Conservation (phyloP, 208 protist species). For the Leishmania aethiopica region DNA sequence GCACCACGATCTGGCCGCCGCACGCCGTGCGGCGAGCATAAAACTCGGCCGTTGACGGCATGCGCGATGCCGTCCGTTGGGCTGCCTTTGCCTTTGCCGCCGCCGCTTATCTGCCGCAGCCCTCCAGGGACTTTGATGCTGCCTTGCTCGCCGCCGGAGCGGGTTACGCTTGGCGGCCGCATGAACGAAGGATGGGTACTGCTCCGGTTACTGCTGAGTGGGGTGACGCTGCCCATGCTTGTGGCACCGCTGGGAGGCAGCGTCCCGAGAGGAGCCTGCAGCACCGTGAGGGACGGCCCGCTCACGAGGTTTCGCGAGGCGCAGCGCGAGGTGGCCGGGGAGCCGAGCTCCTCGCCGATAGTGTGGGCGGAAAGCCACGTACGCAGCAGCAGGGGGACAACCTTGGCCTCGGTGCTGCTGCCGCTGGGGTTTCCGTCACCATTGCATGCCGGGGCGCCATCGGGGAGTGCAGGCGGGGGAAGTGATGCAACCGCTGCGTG, state of each 20-base stretch:
- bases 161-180: slow-evolving; percentile 14
- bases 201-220: slow-evolving; percentile 27
- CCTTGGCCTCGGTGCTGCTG: neutral
- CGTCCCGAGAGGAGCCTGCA: slow-evolving; percentile 5
- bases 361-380: slow-evolving; percentile 11
- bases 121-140: neutral
- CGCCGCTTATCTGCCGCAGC: neutral
- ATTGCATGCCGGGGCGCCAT: neutral
- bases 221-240: slow-evolving; percentile 21
- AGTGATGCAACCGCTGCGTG: neutral
- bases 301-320: neutral
- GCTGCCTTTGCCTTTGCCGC: neutral
- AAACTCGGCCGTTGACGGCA: slow-evolving; percentile 16
- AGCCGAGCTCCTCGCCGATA: neutral
- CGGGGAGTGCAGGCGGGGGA: neutral
- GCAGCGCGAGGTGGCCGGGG: slow-evolving; percentile 11
- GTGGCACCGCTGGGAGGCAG: slow-evolving; percentile 19
- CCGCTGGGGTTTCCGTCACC: neutral
- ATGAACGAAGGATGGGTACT: slow-evolving; percentile 23
- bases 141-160: neutral
- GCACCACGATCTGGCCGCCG: slow-evolving; percentile 16
- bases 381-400: slow-evolving; percentile 17
- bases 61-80: neutral
- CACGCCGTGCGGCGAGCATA: slow-evolving; percentile 10
- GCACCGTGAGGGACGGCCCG: neutral